A percentile compares a stretch with the other conserved stretches of the same genome.
Evolutionary conservation across 2,329 filamentous ascomycete genomes (phyloP).

Genomic region (Chrysosporium queenslandicum): DNA sequence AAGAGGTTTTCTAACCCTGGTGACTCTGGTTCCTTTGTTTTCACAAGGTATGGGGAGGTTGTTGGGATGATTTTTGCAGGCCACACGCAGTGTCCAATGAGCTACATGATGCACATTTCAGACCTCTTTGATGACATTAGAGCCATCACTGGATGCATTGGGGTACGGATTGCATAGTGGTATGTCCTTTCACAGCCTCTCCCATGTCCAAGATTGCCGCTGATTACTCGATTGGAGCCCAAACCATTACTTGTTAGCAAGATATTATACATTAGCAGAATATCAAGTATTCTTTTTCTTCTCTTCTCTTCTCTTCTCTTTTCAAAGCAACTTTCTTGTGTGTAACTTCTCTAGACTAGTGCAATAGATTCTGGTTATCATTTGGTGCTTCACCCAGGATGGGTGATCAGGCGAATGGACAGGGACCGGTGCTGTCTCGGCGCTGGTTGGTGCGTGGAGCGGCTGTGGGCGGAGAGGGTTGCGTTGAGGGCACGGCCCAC

Average conservation of each 20-base stretch:
- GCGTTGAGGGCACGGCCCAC: too few species aligned
- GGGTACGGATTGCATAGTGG: slow-evolving; percentile 2
- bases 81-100: neutral
- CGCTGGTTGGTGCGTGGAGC: too few species aligned
- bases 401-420: too few species aligned
- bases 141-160: neutral
- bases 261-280: too few species aligned
- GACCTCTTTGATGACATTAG: slow-evolving; percentile 7
- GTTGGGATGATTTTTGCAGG: slow-evolving; percentile 1
- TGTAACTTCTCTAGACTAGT: too few species aligned
- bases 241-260: neutral
- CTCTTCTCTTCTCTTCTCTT: too few species aligned
- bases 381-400: too few species aligned
- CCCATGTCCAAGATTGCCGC: neutral
- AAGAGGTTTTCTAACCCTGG: slow-evolving; percentile 1
- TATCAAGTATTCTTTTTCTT: too few species aligned
- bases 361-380: too few species aligned
- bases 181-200: neutral
- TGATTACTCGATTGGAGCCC: neutral
- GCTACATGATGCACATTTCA: neutral
- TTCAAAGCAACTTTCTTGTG: too few species aligned
- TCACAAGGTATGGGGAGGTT: neutral
- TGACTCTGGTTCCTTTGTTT: slow-evolving; percentile 10
- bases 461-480: too few species aligned
- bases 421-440: too few species aligned